Base-by-base conservation (phyloP, 2,329 filamentous ascomycete genomes). In the Mycosphaerelloides madeirae region DNA sequence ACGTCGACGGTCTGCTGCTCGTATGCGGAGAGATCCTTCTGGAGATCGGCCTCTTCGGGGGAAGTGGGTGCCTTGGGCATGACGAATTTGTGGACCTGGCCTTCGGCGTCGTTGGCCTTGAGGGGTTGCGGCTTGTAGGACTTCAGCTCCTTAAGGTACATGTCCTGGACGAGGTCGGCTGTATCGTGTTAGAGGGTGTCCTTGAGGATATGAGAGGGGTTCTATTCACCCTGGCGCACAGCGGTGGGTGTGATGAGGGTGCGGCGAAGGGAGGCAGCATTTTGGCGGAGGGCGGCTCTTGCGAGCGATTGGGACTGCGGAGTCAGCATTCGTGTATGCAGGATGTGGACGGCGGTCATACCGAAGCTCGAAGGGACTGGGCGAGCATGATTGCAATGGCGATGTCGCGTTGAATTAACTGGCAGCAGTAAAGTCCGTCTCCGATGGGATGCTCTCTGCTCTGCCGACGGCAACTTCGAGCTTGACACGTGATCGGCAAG, bases 91-190 rank as follows among this genome's bases (percentile, higher is more conserved):
- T 93, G 86, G 62, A 97, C 93, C 62, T 95, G 85, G 67, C 87
- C 90, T 60, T 91, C 84, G 66, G 90, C 77, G 66, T 97, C 93
- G 62, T 81, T 80, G 54, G 88, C 78, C 79, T 96, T 95, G 74
- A 91, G 68, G 58, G 81, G 76, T 45, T 86, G 76, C 54, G 83
- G 76, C 81, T 97, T 97, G 85, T 95, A 97, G 72, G 82, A 81
- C 76, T 91, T 93, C 67, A 98, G 83, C 74, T 97, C 90, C 71
- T 84, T 85, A 61, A 98, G 83, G 79, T 98, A 98, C 66, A 98
- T 81, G 69, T 97, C 91, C 75, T 97, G 93, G 62, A 98, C 87
- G 64, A 95, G 82, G 72, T 98, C 93, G 81, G 87, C 93, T 97
- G 49, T 19, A 5, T 6, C 9, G 31, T 13, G 50, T 52, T 37